These are phyloP conservation scores for Pseudofabraea citricarpa DNA, from an alignment of 2,329 filamentous ascomycete genomes.

Conservation along the genomic window DNA sequence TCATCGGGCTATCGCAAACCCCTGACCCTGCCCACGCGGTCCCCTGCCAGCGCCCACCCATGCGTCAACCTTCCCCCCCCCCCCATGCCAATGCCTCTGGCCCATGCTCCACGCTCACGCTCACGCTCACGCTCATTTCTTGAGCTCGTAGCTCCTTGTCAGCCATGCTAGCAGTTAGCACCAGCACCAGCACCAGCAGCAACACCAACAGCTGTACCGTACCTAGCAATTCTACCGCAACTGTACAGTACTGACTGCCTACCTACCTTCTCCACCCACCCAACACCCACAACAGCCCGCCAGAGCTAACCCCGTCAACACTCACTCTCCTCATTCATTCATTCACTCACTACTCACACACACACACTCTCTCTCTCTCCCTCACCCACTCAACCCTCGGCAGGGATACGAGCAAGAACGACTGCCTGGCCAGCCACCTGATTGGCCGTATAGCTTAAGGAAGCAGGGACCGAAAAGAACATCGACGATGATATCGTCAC, in stretches of 20 bases:
- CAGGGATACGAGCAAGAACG: too few relatives aligned
- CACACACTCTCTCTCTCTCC: not conserved
- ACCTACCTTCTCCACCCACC: not conserved
- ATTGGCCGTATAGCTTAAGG: too few relatives aligned
- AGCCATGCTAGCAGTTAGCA: not conserved
- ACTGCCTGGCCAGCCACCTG: too few relatives aligned
- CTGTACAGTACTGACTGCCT: not conserved
- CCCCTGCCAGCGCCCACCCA: not conserved
- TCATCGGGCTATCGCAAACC: not conserved
- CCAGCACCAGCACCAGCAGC: not conserved
- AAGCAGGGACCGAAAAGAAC: too few relatives aligned
- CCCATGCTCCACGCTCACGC: not conserved
- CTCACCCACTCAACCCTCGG: slow-evolving; percentile 32
- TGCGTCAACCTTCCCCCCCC: not conserved
- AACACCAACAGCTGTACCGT: not conserved
- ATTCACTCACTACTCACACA: not conserved
- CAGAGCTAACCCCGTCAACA: not conserved
- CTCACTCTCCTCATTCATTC: not conserved
- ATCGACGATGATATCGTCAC: too few relatives aligned
- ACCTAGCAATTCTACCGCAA: not conserved
- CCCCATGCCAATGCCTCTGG: not conserved
- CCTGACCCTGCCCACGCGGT: not conserved
- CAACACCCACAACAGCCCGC: not conserved
- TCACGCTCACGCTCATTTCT: not conserved
- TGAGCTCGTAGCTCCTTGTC: not conserved